A percentile compares a stretch with the other conserved stretches of the same genome.
Evolutionary conservation across 1,284 basidiomycete genomes (phyloP).

Genomic region (Mycocalia duriaeana): DNA sequence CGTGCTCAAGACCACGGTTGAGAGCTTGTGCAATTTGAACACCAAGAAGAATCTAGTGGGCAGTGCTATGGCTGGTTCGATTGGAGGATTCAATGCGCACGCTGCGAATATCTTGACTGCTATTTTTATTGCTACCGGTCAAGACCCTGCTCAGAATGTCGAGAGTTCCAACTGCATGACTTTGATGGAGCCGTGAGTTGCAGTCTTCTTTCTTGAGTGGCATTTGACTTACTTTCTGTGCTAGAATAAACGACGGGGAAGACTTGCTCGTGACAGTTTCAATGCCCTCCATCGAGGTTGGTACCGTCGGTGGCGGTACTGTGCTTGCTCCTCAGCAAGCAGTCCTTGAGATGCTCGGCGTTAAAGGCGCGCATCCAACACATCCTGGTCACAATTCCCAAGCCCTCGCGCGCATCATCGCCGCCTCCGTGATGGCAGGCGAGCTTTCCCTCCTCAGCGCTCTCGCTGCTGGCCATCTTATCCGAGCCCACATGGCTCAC

Average conservation of each 20-base stretch:
- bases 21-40: conserved; percentile 88
- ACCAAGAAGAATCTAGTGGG: conserved; percentile 98
- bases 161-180: conserved; percentile 99
- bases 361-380: conserved; percentile 81
- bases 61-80: conserved; percentile 94
- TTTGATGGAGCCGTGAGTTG: conserved; percentile 90
- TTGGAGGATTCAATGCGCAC: conserved; percentile 99
- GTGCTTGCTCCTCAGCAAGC: conserved; percentile 83
- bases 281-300: conserved; percentile 96
- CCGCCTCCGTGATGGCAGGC: conserved; percentile 90
- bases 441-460: conserved; percentile 87
- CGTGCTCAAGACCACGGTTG: conserved; percentile 95
- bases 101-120: conserved; percentile 97
- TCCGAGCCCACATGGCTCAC: conserved; percentile 85
- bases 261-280: conserved; percentile 90
- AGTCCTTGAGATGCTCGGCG: conserved; percentile 90
- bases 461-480: conserved; percentile 87
- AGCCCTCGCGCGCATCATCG: conserved; percentile 81
- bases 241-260: conserved; percentile 80
- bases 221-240: conserved; percentile 8
- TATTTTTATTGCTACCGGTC: conserved; percentile 93
- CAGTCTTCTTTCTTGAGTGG: conserved; percentile 4
- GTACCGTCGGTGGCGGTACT: conserved; percentile 95
- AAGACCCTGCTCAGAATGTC: conserved; percentile 99
- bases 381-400: conserved; percentile 85